Base-by-base conservation (phyloP, 2,329 filamentous ascomycete species). In the Diplodia intermedia region DNA sequence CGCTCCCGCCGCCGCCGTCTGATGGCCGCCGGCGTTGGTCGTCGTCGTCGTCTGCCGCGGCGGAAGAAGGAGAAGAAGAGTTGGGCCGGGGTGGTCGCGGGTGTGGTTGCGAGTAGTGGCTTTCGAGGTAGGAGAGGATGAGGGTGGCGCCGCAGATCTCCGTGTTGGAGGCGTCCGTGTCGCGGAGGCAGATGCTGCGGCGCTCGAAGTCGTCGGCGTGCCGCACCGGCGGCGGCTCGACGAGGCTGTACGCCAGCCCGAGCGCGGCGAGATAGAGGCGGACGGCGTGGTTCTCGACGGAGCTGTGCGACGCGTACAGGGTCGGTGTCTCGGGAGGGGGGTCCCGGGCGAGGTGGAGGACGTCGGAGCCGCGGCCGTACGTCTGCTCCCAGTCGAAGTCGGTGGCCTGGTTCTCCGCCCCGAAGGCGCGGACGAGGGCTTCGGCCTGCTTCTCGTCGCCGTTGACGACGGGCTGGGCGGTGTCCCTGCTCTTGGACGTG, bases 281-380 rank as follows among this genome's bases (percentile, higher is more conserved):
- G 5, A 81, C 74, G 55, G 77, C 76, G 2, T 72, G 43, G 15
- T 75, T 78, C 20, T 77, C 73, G 0, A 77, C 71, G 2, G 61
- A 49, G 29, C 77, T 74, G 52, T 74, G 73, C 3, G 74, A 74
- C 1, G 77, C 73, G 56, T 81, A 82, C 7, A 83, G 71, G 38
- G 81, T 77, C 8, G 80, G 80, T 5, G 72, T 65, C n/a, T 57
- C 65, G 54, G 65, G 54, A 29, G 52, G 75, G 71, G 1, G 77
- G 72, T 23, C 68, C 53, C 76, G 71, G 55, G 86, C 23, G 23
- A 26, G 75, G 73, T 95, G 90, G 68, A 95, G 79, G 6, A 97
- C 92, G 74, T 99, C 91, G 71, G 93, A 97, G 0, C 95, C 95
- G 0, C 75, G 72, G 0, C 93, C 94, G 74, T 99, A 99, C 29